These are phyloP conservation scores for Exophiala alcalophila DNA, from an alignment of 2,329 filamentous ascomycete species.

Conservation along the genomic window DNA sequence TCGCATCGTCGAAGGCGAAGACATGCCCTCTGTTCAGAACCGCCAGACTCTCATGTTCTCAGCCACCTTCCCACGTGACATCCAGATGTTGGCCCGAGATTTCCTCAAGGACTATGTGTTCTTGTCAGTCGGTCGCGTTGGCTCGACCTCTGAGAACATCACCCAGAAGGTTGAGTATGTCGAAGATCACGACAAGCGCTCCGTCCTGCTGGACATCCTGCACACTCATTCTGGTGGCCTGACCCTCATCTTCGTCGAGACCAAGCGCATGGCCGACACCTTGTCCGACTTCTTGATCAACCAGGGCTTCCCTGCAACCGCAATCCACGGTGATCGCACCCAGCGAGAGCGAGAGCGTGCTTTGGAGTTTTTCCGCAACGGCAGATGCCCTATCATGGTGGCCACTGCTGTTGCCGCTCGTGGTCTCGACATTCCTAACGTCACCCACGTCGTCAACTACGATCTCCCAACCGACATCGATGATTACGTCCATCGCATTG, in stretches of 20 bases:
- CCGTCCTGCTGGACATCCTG: slow-evolving; percentile 92
- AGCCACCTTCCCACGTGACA: slow-evolving; percentile 97
- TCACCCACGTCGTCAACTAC: slow-evolving; percentile 98
- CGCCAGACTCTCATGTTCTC: slow-evolving; percentile 99
- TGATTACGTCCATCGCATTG: slow-evolving; percentile 98
- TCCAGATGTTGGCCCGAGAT: slow-evolving; percentile 97
- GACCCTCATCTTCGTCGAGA: slow-evolving; percentile 97
- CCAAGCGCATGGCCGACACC: slow-evolving; percentile 98
- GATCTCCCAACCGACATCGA: slow-evolving; percentile 98
- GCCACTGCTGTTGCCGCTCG: slow-evolving; percentile 93
- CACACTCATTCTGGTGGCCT: slow-evolving; percentile 88
- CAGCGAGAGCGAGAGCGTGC: slow-evolving; percentile 98
- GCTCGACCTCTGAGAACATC: slow-evolving; percentile 99
- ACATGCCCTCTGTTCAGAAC: slow-evolving; percentile 80
- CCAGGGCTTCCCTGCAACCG: slow-evolving; percentile 96
- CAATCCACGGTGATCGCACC: slow-evolving; percentile 96
- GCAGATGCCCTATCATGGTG: slow-evolving; percentile 91
- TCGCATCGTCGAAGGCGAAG: slow-evolving; percentile 95
- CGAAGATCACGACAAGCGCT: slow-evolving; percentile 95
- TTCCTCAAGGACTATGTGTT: slow-evolving; percentile 99
- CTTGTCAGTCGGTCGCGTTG: slow-evolving; percentile 95
- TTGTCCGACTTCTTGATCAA: slow-evolving; percentile 98
- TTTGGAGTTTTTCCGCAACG: slow-evolving; percentile 95
- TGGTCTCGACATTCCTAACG: slow-evolving; percentile 91
- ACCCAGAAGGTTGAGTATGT: slow-evolving; percentile 98